Evolutionary conservation across 306 rosid species (phyloP).

Genomic region (Morella rubra): DNA sequence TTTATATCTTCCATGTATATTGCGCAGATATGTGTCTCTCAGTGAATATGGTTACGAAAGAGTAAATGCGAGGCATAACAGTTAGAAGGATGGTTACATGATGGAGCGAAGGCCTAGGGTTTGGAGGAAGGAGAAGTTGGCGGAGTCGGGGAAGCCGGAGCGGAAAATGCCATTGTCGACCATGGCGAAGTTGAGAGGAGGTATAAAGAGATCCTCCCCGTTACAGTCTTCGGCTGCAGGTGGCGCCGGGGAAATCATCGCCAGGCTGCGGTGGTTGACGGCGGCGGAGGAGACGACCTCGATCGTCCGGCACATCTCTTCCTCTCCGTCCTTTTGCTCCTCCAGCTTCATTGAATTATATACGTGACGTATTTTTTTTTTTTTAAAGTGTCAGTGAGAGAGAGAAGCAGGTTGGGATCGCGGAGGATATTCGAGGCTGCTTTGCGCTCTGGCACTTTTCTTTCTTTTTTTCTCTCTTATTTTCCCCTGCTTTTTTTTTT

Average conservation of each 20-base stretch:
- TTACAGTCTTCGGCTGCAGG: slow-evolving; percentile 4
- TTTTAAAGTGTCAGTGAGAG: background rate
- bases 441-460: background rate
- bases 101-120: slow-evolving; percentile 86
- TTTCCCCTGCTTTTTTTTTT: background rate
- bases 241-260: background rate
- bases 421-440: slow-evolving; percentile 46
- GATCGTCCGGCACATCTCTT: slow-evolving; percentile 52
- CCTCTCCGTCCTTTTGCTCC: slow-evolving; percentile 8
- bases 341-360: slow-evolving; percentile 56
- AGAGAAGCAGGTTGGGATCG: slow-evolving; percentile 31
- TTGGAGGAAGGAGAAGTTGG: slow-evolving; percentile 84
- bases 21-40: background rate
- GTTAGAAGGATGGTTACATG: slow-evolving; percentile 44
- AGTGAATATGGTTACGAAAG: background rate
- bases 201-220: slow-evolving; percentile 64
- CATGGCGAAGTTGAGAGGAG: slow-evolving; percentile 92
- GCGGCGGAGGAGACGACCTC: slow-evolving; percentile 28
- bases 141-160: slow-evolving; percentile 87
- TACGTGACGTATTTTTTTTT: background rate
- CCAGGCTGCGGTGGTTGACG: background rate
- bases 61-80: background rate
- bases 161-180: slow-evolving; percentile 97
- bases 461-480: background rate
- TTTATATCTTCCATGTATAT: background rate